Base-by-base conservation (phyloP, 495 filamentous ascomycete species). In the Annulohypoxylon moriforme region DNA sequence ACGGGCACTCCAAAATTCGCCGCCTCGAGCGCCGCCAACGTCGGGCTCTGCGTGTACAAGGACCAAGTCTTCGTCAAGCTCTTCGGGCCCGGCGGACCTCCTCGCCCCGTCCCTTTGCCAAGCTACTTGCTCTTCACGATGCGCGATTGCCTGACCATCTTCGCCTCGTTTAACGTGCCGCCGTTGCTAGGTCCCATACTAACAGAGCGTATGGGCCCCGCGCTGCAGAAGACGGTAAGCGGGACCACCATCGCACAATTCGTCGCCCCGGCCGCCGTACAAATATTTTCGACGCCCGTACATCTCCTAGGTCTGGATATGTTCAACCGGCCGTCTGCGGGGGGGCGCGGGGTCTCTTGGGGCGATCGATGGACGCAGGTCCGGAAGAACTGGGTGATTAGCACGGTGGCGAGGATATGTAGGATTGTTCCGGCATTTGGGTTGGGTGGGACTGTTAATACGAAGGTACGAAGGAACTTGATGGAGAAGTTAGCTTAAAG, bases 391-490 rank as follows among this genome's bases (percentile, higher is more conserved):
- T 98, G 94, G 86, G 82, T 85, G 24, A 84, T 91, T 8, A 96
- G 93, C 75, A 88, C 88, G 42, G 85, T 87, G 74, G 95, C 95
- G 70, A 84, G 96, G 55, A 92, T 98, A 83, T 92, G 91, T 42
- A 89, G 96, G 81, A 97, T 98, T 73, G 86, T 98, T 25, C 95
- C 96, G 53, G 95, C 95, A 16, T 98, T 97, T 86, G 95, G 95
- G 27, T 83, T 97, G 47, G 95, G 95, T 1, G 95, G 95, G 2
- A 94, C 97, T 49, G 91, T 94, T 3, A 98, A 98, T 84, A 84
- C 86, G 55, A 85, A 89, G 69, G 83, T 97, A 56, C 86, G 95
- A 73, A 84, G 82, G 77, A 75, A 70, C 59, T 58, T 86, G 29
- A 85, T 85, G 83, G 81, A 81, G 71, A 75, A 61, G 69, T 68